Percentiles rank a stretch among this genome's conserved stretches.
These are phyloP conservation scores for Clavaria fumosa DNA, from an alignment of 768 basidiomycete species.

Conservation along the genomic window DNA sequence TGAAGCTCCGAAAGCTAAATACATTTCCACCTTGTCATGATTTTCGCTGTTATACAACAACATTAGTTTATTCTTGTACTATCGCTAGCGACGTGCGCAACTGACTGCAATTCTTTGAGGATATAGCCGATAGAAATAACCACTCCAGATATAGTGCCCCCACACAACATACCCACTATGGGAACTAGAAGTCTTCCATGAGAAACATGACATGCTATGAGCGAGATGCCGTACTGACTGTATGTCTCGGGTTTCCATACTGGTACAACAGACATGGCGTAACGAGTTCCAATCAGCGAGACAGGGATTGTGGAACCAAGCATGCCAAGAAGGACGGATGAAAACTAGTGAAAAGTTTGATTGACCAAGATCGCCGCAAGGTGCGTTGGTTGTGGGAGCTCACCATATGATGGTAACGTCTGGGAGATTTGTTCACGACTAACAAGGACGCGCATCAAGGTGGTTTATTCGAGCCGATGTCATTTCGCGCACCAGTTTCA, in stretches of 20 bases:
- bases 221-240: conserved; percentile 27
- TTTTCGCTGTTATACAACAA: conserved; percentile 42
- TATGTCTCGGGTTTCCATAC: conserved; percentile 81
- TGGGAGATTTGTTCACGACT: conserved; percentile 71
- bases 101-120: conserved; percentile 63
- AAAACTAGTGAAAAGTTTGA: conserved; percentile 31
- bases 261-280: conserved; percentile 59
- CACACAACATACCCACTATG: conserved; percentile 76
- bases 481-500: conserved; percentile 45
- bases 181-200: conserved; percentile 35
- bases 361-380: neutral
- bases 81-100: conserved; percentile 3
- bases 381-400: conserved; percentile 1
- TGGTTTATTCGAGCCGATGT: conserved; percentile 1
- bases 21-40: conserved; percentile 71
- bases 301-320: conserved; percentile 65
- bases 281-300: conserved; percentile 58
- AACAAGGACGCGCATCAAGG: neutral
- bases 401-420: conserved; percentile 64
- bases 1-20: conserved; percentile 75
- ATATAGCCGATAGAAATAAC: conserved; percentile 56
- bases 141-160: conserved; percentile 61
- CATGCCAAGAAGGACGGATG: conserved; percentile 50
- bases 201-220: neutral
- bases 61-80: neutral